Evolutionary conservation across 2,329 filamentous ascomycete genomes (phyloP).

Genomic region (Colletotrichum somersetense): DNA sequence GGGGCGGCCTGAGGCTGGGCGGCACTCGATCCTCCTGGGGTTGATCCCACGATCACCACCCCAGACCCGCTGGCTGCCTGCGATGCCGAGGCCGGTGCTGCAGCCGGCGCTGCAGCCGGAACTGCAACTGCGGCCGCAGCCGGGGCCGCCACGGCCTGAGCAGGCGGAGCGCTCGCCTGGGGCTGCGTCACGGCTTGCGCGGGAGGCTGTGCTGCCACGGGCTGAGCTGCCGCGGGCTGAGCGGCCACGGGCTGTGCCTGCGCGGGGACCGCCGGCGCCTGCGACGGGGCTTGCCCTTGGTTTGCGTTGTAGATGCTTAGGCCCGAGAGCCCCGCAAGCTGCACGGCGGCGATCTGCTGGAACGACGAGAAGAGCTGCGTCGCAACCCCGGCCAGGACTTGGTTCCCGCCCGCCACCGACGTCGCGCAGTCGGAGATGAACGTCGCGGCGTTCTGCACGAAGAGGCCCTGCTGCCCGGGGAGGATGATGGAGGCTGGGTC

Average conservation of each 20-base stretch:
- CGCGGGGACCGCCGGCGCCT: slow-evolving; percentile 1
- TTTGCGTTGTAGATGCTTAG: slow-evolving; percentile 32
- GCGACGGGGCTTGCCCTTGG: slow-evolving; percentile 13
- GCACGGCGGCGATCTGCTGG: slow-evolving; percentile 47
- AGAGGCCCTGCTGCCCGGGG: slow-evolving; percentile 49
- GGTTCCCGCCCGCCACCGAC: slow-evolving; percentile 43
- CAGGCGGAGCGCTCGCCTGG: not conserved
- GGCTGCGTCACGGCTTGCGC: slow-evolving; percentile 18
- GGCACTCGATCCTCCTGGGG: slow-evolving; percentile 17
- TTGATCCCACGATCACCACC: slow-evolving; percentile 28
- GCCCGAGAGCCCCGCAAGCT: slow-evolving; percentile 45
- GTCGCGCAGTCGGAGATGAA: slow-evolving; percentile 52
- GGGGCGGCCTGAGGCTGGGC: slow-evolving; percentile 6
- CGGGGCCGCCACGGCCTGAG: not conserved
- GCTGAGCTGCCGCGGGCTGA: not conserved
- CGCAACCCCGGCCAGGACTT: slow-evolving; percentile 23
- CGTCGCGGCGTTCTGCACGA: slow-evolving; percentile 51
- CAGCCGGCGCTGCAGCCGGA: not conserved
- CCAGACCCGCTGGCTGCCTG: slow-evolving; percentile 18
- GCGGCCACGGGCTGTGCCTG: not conserved
- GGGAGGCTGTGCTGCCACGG: slow-evolving; percentile 14
- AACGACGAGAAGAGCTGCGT: slow-evolving; percentile 46
- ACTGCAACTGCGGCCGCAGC: not conserved
- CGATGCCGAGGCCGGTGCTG: not conserved
- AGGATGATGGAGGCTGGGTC: slow-evolving; percentile 57